Base-by-base conservation (phyloP, 805 yeast genomes). In the Maudiozyma serrabonitensis region DNA sequence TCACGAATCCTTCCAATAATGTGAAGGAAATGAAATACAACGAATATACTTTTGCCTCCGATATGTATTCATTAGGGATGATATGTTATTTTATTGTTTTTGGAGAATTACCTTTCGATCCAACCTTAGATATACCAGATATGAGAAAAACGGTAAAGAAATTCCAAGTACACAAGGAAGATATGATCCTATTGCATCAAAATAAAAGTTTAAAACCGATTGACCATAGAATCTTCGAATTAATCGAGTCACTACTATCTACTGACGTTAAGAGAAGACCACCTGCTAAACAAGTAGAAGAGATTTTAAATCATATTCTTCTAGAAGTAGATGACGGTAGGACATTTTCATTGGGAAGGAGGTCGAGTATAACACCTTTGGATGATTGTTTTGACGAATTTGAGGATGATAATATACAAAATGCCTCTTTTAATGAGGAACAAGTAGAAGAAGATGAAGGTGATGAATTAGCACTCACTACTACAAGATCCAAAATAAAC, bases 61-160 rank as follows among this genome's bases (percentile, higher is more conserved):
- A 89, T 64, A 75, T 87, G 48, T 89, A 85, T 61, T 84, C 95
- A 0, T 63, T 89, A 35, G 96, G 96, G 0, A 76, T 89, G 80
- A 83, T 87, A n/a, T 64, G 87, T 48, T 81, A 84, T 60, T 87
- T 76, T 61, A 62, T 88, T 46, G 81, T 93, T 53, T 84, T 82
- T 61, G 85, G 87, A 0, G 67, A 64, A 35, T 68, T 88, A 40
- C 96, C 96, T 0, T 88, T 78, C 57, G 59, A 57, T 2, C 54
- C 67, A 1, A 51, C 53, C 31, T 45, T 52, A 45, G 57, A 60
- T 32, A 55, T 64, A 26, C 43, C 50, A 13, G 59, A 56, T 21
- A 60, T 78, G 47, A 68, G 65, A 43, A 42, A 47, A 1, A 70
- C 69, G 43, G 72, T 77, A 5, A 56, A 55, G 16, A 39, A 48